Base-by-base conservation (phyloP, 2,329 filamentous ascomycete genomes). In the Colletotrichum tamarilloi region DNA sequence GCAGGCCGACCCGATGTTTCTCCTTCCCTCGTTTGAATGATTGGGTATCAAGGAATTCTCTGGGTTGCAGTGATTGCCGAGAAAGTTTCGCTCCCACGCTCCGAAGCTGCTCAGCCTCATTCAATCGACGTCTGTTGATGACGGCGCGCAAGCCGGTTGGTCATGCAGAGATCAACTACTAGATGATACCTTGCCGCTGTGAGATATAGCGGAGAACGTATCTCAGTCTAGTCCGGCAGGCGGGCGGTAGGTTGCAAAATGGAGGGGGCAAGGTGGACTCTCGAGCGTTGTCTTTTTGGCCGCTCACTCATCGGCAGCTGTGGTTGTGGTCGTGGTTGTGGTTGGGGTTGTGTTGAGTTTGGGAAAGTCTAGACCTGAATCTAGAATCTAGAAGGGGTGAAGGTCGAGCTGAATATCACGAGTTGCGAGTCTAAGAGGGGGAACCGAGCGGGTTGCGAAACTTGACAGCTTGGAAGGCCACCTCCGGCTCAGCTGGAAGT, bases 31-130 rank as follows among this genome's bases (percentile, higher is more conserved):
- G 32, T 49, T 49, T 8, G 19, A 49, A 49, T n/a, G 32, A n/a
- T 22, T 7, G 22, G 52, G 5, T 24, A 5, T 63, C 38, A 42
- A 42, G 16, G 16, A 42, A 16, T 42, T 42, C 19, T 42, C 16
- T n/a, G 60, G 49, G 49, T 64, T 24, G 62, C 53, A 53, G 16
- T 42, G 62, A 56, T 62, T 52, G 67, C 71, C 62, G 30, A 73
- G 49, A 73, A 62, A 71, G 71, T 73, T 73, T 71, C 52, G 67
- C 42, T 28, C 46, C 38, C 22, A 38, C 52, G 67, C 42, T 28
- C 55, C 38, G 26, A 38, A 62, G 67, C 49, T 73, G 60, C 71
- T 73, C 71, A 73, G 71, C 71, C 71, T 66, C 71, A 57, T 30
- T 71, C 26, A 46, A 57, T 56, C 46, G 49, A 38, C 56, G 57